Conservation (phyloP, 1,284 basidiomycete genomes). For the Calocybe gambosa region DNA sequence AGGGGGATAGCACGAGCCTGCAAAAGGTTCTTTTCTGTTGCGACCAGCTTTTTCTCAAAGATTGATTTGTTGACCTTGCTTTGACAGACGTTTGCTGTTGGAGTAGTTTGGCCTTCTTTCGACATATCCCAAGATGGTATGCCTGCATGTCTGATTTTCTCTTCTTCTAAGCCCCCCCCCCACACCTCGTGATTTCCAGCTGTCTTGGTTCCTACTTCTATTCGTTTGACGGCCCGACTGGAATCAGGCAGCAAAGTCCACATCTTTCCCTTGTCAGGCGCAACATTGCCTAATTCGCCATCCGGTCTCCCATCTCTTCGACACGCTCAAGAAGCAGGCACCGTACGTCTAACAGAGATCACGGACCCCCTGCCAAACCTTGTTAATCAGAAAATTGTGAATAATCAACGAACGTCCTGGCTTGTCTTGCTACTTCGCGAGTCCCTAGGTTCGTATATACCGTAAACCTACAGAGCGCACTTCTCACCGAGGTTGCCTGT, state of each 20-base stretch:
- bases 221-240: conserved; percentile 55
- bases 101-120: conserved; percentile 64
- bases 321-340: conserved; percentile 42
- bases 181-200: conserved; percentile 31
- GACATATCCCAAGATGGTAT: conserved; percentile 53
- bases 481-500: conserved; percentile 8
- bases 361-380: conserved; percentile 10
- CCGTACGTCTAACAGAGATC: conserved; percentile 47
- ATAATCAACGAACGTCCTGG: conserved; percentile 52
- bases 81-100: conserved; percentile 53
- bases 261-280: conserved; percentile 42
- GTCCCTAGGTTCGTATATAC: conserved; percentile 42
- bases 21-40: conserved; percentile 29
- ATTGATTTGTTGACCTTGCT: conserved; percentile 13
- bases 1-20: conserved; percentile 26
- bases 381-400: conserved; percentile 22
- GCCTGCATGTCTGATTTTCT: conserved; percentile 22
- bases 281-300: conserved; percentile 28
- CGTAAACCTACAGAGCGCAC: conserved; percentile 8
- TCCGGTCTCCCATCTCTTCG: conserved; percentile 44
- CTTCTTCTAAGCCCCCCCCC: conserved; percentile 16
- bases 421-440: conserved; percentile 59
- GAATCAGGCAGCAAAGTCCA: conserved; percentile 38
- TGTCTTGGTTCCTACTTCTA: conserved; percentile 46
- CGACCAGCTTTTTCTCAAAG: conserved; percentile 1